These are phyloP conservation scores for Usnea hakonensis DNA, from an alignment of 495 filamentous ascomycete genomes.

Conservation along the genomic window DNA sequence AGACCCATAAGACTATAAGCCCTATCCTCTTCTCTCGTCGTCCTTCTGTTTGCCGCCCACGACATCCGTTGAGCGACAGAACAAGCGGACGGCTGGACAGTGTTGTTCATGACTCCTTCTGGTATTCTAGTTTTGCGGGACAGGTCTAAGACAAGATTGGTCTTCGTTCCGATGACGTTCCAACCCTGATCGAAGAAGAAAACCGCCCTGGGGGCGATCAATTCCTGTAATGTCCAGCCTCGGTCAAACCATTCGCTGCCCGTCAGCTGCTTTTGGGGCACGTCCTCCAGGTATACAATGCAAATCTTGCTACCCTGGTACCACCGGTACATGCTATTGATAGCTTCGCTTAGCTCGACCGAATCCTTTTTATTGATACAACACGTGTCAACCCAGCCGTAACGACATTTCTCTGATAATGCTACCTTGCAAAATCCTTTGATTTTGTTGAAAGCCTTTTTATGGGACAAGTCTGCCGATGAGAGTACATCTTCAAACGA, in stretches of 20 bases:
- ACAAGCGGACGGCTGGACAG: slow-evolving; percentile 2
- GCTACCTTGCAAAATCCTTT: neutral
- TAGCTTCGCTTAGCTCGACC: slow-evolving; percentile 31
- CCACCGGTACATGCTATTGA: slow-evolving; percentile 32
- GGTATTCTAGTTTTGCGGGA: slow-evolving; percentile 27
- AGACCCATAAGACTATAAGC: slow-evolving; percentile 32
- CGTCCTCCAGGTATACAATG: slow-evolving; percentile 29
- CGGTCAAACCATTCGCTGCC: slow-evolving; percentile 32
- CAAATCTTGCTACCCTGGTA: slow-evolving; percentile 24
- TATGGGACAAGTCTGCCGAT: neutral
- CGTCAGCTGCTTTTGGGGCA: neutral
- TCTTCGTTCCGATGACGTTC: slow-evolving; percentile 26
- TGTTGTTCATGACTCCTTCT: neutral
- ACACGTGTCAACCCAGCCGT: slow-evolving; percentile 32
- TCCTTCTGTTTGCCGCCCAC: slow-evolving; percentile 27
- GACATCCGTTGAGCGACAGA: slow-evolving; percentile 25
- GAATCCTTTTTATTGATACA: slow-evolving; percentile 35
- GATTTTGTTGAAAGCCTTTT: neutral
- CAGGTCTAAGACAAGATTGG: neutral
- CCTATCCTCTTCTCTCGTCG: slow-evolving; percentile 28
- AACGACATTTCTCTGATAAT: neutral
- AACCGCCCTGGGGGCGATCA: slow-evolving; percentile 28
- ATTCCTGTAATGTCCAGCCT: slow-evolving; percentile 39
- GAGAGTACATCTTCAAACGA: neutral
- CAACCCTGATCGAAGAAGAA: slow-evolving; percentile 28